Conservation (phyloP, 164 flowering plant species). For the Euptelea pleiosperma region DNA sequence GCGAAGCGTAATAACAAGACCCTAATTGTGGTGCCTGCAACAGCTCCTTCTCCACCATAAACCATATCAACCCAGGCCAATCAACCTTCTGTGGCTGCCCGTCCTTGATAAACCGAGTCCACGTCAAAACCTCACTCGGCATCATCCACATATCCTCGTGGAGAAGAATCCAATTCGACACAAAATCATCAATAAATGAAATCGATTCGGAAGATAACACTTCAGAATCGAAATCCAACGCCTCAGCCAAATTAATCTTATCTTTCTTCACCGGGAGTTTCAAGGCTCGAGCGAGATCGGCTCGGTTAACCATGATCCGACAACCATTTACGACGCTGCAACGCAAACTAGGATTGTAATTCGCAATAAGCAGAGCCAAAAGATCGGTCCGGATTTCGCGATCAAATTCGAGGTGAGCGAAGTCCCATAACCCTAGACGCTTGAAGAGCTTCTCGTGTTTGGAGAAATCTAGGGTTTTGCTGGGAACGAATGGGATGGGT, state of each 20-base stretch:
- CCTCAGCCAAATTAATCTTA: constrained; percentile 19
- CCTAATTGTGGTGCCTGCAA: constrained; percentile 21
- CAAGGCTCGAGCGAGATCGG: constrained; percentile 72
- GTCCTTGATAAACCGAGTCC: constrained; percentile 44
- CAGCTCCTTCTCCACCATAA: constrained; percentile 90
- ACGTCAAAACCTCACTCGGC: constrained; percentile 57
- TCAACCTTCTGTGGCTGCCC: constrained; percentile 76
- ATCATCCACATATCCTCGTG: constrained; percentile 77
- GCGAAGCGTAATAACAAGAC: constrained; percentile 62
- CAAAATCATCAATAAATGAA: constrained; percentile 48
- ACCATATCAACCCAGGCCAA: constrained; percentile 82
- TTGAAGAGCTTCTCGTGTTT: constrained; percentile 51
- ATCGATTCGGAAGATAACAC: constrained; percentile 33
- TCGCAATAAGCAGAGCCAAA: constrained; percentile 52
- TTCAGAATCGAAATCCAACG: constrained; percentile 24
- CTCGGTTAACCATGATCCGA: constrained; percentile 48
- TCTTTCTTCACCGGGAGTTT: constrained; percentile 63
- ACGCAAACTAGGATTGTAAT: constrained; percentile 24
- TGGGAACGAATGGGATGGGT: constrained; percentile 61
- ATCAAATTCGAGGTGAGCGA: constrained; percentile 67
- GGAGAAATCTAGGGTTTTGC: constrained; percentile 49
- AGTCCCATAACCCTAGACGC: constrained; percentile 79
- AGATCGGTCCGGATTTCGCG: constrained; percentile 45
- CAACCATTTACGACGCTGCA: constrained; percentile 45
- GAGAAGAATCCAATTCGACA: constrained; percentile 75